Evolutionary conservation across 805 yeast genomes (phyloP).

Genomic region (Kodamaea fukazawae): DNA sequence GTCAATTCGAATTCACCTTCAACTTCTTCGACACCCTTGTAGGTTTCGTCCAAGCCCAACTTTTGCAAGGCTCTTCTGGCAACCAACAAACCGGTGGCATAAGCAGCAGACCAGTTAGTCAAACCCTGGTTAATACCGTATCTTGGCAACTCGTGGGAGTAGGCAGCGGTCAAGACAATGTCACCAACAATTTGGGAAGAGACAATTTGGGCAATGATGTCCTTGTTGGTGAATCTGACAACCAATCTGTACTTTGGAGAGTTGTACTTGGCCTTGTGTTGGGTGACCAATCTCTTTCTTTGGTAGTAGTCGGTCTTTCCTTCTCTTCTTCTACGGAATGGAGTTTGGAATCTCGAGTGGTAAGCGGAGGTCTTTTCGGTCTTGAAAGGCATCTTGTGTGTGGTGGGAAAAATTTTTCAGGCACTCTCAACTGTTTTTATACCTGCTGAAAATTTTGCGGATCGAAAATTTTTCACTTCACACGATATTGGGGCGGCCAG

Average conservation of each 20-base stretch:
- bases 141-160: constrained; percentile 97
- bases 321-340: constrained; percentile 99
- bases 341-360: constrained; percentile 99
- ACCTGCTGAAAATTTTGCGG: constrained; percentile 5
- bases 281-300: constrained; percentile 99
- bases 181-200: constrained; percentile 98
- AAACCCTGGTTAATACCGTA: constrained; percentile 98
- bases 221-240: constrained; percentile 99
- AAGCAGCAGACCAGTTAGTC: constrained; percentile 99
- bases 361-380: constrained; percentile 82
- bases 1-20: constrained; percentile 98
- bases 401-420: constrained; percentile 6
- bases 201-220: constrained; percentile 95
- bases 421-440: background rate
- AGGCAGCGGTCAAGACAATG: constrained; percentile 93
- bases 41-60: constrained; percentile 97
- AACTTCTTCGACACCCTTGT: constrained; percentile 98
- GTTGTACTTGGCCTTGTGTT: constrained; percentile 99
- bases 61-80: constrained; percentile 99
- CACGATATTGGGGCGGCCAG: background rate
- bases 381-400: constrained; percentile 70
- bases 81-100: constrained; percentile 96
- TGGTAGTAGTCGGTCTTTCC: constrained; percentile 99
- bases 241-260: constrained; percentile 99
- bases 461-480: constrained; percentile 8